Base-by-base conservation (phyloP, 306 rosid genomes). In the Prosopis cineraria region DNA sequence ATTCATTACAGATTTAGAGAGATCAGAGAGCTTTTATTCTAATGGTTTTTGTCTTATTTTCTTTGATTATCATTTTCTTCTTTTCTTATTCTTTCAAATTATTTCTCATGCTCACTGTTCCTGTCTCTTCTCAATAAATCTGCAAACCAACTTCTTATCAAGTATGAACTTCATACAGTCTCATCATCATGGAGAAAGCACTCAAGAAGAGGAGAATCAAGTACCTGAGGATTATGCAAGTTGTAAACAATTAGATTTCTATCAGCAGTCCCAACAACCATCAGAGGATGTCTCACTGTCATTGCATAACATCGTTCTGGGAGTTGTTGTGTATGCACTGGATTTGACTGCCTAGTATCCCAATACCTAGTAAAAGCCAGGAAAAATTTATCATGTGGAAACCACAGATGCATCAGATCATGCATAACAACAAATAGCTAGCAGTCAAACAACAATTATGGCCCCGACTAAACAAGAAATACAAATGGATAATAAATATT, bases 221-320 rank as follows among this genome's bases (percentile, higher is more conserved):
- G 74, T 84, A 94, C 97, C 97, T 95, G 97, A 44, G 98, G 98
- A 82, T 59, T 87, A 79, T 89, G 98, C 89, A 95, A 86, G 90
- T 95, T 90, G 88, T 88, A 95, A 50, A 95, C 90, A 30, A 95
- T 63, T 43, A 95, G 83, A 85, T 91, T 95, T 82, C 98, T 89
- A 81, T 95, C 98, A 50, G 98, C 97, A 75, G 98, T 91, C 62
- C 90, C 98, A 73, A 89, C 98, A 68, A 92, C 98, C 98, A 92
- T 92, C 74, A 92, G 88, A 34, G 97, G 98, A 83, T 95, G 83
- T 79, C 85, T 87, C 68, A 95, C 96, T 55, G 96, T 62, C 73
- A 95, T 74, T 59, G 97, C 85, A 89, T 88, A 90, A 86, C 97
- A 95, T 68, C 97, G 96, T 66, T 95, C 98, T 12, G 98, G 97